phyloP scores from a whole-genome alignment of 352 stramenopile species.

The Globisporangium okanoganense region DNA sequence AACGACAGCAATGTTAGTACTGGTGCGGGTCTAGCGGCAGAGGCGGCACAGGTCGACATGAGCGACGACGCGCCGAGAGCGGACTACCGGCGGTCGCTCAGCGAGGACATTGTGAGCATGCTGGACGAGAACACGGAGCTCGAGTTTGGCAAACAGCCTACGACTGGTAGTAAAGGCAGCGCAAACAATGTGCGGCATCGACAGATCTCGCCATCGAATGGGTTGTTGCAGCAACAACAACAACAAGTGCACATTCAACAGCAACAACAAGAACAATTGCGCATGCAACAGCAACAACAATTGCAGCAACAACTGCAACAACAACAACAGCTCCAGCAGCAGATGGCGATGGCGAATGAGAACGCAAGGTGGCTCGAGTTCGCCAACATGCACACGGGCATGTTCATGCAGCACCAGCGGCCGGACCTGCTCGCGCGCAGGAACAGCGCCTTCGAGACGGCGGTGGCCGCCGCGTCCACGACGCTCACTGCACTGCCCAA shows the following conservation, averaged over 20 bases:
- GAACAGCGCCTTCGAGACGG: constrained; percentile 26
- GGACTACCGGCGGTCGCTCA: constrained; percentile 54
- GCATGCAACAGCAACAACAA: constrained; percentile 16
- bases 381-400: constrained; percentile 5
- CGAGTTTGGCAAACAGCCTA: constrained; percentile 26
- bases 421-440: constrained; percentile 13
- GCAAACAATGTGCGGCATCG: constrained; percentile 5
- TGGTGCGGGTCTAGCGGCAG: constrained; percentile 1
- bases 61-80: constrained; percentile 23
- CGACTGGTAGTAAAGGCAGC: constrained; percentile 12
- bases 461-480: constrained; percentile 27
- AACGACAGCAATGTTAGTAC: constrained; percentile 11
- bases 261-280: constrained; percentile 15
- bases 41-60: constrained; percentile 9
- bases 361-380: constrained; percentile 12
- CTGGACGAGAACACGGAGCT: constrained; percentile 50
- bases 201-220: constrained; percentile 14
- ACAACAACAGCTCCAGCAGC: constrained; percentile 20
- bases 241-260: background rate
- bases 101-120: constrained; percentile 78
- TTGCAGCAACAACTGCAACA: constrained; percentile 19
- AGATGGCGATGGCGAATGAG: constrained; percentile 14
- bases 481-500: constrained; percentile 38
- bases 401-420: constrained; percentile 16
- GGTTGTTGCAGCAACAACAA: constrained; percentile 8